These are phyloP conservation scores for Suhomyces taliae DNA, from an alignment of 1,139 yeast genomes.

Conservation along the genomic window DNA sequence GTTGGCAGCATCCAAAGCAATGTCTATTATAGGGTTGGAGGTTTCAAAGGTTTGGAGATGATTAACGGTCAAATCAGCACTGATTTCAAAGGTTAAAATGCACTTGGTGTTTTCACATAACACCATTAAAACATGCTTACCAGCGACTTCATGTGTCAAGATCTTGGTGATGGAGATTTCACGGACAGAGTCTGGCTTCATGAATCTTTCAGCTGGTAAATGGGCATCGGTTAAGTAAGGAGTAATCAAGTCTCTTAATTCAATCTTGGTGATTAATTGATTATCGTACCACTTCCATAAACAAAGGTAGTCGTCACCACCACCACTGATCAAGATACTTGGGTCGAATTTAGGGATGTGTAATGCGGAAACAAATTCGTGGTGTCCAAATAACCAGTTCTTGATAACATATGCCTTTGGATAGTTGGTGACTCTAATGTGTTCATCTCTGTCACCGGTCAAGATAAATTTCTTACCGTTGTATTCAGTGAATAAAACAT, in stretches of 20 bases:
- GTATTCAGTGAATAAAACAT: slow-evolving; percentile 49
- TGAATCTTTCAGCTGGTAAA: slow-evolving; percentile 66
- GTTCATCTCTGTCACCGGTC: slow-evolving; percentile 95
- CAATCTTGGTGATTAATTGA: slow-evolving; percentile 47
- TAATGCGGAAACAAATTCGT: slow-evolving; percentile 72
- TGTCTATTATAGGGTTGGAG: slow-evolving; percentile 27
- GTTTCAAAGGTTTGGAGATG: slow-evolving; percentile 31
- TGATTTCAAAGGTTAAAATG: slow-evolving; percentile 43
- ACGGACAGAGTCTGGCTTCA: slow-evolving; percentile 49
- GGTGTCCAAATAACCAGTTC: slow-evolving; percentile 85
- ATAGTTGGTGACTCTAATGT: slow-evolving; percentile 79
- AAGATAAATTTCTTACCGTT: slow-evolving; percentile 57
- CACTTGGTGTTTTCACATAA: slow-evolving; percentile 59
- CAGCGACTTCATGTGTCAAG: slow-evolving; percentile 22
- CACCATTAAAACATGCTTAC: slow-evolving; percentile 38
- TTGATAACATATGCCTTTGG: slow-evolving; percentile 80
- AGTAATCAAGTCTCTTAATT: slow-evolving; percentile 48
- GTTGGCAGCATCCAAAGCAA: slow-evolving; percentile 18
- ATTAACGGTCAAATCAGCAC: slow-evolving; percentile 19
- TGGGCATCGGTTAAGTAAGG: slow-evolving; percentile 58
- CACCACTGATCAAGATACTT: slow-evolving; percentile 66
- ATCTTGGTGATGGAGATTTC: slow-evolving; percentile 59
- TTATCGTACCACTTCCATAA: slow-evolving; percentile 75
- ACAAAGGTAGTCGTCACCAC: slow-evolving; percentile 81
- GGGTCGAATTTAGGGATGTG: slow-evolving; percentile 52